phyloP scores from a whole-genome alignment of 441 rosid genomes.

The Syzygium malaccense region DNA sequence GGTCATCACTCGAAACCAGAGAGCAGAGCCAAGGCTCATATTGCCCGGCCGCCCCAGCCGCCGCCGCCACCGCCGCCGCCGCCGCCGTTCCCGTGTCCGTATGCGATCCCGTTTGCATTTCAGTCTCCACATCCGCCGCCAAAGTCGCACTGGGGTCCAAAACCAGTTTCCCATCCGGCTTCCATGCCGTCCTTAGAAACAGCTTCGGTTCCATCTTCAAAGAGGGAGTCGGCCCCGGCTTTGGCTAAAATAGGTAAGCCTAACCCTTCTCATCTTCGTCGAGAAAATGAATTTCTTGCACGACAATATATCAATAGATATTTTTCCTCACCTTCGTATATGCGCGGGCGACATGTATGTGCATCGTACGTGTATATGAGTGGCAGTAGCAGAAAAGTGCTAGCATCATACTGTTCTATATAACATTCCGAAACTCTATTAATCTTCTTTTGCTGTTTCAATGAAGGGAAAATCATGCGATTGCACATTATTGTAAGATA shows the following conservation, averaged over 20 bases:
- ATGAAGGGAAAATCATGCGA: not conserved
- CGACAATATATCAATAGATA: not conserved
- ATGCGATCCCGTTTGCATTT: not conserved
- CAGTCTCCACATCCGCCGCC: not conserved
- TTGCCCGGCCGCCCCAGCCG: rapidly evolving
- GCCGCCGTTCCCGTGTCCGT: not conserved
- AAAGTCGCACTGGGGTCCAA: not conserved
- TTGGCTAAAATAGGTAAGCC: not conserved
- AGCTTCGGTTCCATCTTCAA: not conserved
- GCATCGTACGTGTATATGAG: not conserved
- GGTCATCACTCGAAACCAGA: not conserved
- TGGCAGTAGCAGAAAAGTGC: not conserved
- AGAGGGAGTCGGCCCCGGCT: not conserved
- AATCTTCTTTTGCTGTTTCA: not conserved
- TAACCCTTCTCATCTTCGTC: not conserved
- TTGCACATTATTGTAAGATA: not conserved
- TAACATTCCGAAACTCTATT: not conserved
- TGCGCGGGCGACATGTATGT: not conserved
- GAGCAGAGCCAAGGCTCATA: not conserved
- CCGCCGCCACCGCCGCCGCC: not conserved
- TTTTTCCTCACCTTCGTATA: not conserved
- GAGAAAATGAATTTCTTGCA: not conserved
- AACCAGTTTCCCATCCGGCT: not conserved
- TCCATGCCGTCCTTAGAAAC: not conserved
- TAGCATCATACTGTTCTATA: not conserved